These are phyloP conservation scores for Rutstroemia sp. DNA, from an alignment of 2,329 filamentous ascomycete genomes.

Conservation along the genomic window DNA sequence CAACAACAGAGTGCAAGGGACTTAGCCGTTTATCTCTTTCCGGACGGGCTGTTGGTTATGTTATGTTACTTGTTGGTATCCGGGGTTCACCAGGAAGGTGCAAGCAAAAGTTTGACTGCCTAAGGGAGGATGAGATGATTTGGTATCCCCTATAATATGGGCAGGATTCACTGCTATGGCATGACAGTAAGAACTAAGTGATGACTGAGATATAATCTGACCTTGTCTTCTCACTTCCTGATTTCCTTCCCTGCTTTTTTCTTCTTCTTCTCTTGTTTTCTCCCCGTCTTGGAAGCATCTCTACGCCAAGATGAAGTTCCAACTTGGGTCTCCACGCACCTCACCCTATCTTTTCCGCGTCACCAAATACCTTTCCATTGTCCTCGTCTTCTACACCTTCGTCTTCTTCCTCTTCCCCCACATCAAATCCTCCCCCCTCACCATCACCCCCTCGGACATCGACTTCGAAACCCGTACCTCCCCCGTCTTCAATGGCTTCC, in stretches of 20 bases:
- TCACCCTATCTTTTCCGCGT: not conserved
- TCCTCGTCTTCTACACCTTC: not conserved
- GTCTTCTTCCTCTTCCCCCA: not conserved
- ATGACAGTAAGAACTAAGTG: not conserved
- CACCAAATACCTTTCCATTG: not conserved
- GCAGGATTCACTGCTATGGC: too few relatives aligned
- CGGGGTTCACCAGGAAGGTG: too few relatives aligned
- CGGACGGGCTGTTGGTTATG: too few relatives aligned
- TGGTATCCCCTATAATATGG: too few relatives aligned
- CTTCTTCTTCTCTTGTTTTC: not conserved
- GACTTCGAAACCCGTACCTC: not conserved
- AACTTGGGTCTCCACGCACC: not conserved
- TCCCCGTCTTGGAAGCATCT: not conserved
- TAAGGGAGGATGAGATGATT: too few relatives aligned
- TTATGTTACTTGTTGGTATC: too few relatives aligned
- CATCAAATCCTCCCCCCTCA: not conserved
- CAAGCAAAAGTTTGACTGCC: too few relatives aligned
- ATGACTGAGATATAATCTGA: not conserved
- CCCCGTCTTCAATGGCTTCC: not conserved
- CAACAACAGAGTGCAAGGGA: not conserved
- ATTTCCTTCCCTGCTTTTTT: not conserved
- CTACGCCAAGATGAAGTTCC: not conserved
- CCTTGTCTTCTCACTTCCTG: not conserved
- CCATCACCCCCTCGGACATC: conserved; percentile 5
- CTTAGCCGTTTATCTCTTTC: too few relatives aligned